Conservation (phyloP, 371 early-diverging fungal genomes). For the Mucor lusitanicus region DNA sequence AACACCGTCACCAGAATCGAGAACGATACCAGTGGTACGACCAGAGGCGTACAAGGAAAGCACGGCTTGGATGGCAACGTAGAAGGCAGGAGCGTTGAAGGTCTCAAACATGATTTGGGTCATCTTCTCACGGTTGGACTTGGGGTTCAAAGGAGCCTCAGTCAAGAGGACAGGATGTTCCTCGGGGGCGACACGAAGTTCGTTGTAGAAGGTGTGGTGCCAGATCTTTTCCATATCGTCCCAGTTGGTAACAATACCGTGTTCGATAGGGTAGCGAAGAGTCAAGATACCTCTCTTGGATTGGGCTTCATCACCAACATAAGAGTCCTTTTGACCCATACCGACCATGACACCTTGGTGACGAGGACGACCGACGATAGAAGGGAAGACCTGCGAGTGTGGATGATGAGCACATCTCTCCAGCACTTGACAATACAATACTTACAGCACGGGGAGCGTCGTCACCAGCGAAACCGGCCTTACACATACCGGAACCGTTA, state of each 20-base stretch:
- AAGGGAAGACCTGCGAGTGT: conserved; percentile 89
- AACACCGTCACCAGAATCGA: conserved; percentile 99
- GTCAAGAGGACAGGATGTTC: conserved; percentile 99
- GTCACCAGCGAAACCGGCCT: conserved; percentile 99
- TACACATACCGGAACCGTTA: conserved; percentile 99
- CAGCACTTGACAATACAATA: conserved; percentile 17
- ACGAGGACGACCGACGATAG: conserved; percentile 99
- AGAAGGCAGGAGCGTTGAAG: conserved; percentile 99
- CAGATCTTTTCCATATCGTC: conserved; percentile 99
- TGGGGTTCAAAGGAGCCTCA: conserved; percentile 99
- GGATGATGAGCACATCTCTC: background rate
- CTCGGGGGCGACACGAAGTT: conserved; percentile 82
- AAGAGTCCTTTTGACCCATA: conserved; percentile 99
- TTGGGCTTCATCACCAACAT: conserved; percentile 99
- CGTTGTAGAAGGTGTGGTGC: conserved; percentile 98
- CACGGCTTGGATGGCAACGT: conserved; percentile 99
- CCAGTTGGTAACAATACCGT: conserved; percentile 99
- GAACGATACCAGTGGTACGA: conserved; percentile 99
- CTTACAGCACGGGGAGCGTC: conserved; percentile 99
- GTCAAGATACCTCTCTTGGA: conserved; percentile 99
- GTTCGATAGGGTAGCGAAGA: conserved; percentile 99
- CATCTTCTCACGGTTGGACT: conserved; percentile 99
- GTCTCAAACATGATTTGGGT: conserved; percentile 99
- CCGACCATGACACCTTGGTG: conserved; percentile 99
- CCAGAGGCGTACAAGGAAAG: conserved; percentile 98